Percentiles rank a stretch among this genome's conserved stretches.
Conservation (phyloP, 225 moss, liverwort and hornwort genomes). For the Pleurozium schreberi region DNA sequence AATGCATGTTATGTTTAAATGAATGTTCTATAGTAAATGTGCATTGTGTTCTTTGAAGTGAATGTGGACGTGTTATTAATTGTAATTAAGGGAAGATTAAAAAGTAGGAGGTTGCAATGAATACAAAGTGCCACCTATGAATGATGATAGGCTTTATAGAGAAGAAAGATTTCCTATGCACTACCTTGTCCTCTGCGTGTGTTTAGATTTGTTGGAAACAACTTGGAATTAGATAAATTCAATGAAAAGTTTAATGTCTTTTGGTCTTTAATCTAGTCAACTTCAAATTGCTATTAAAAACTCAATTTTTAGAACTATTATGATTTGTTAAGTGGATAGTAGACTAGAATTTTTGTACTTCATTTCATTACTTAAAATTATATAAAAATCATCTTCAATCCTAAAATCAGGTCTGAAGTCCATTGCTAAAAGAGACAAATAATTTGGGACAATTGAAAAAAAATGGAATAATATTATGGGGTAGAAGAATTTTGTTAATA, state of each 20-base stretch:
- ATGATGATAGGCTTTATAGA: not conserved
- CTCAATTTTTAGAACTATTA: not conserved
- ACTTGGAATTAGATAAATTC: not conserved
- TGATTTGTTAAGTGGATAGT: no score
- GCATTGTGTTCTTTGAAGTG: not conserved
- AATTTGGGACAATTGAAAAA: not conserved
- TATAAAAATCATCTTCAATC: not conserved
- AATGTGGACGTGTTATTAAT: not conserved
- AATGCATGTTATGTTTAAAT: not conserved
- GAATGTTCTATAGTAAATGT: not conserved
- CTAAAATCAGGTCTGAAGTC: not conserved
- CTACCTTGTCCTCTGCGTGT: rapidly evolving
- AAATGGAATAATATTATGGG: not conserved
- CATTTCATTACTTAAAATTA: not conserved
- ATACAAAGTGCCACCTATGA: not conserved
- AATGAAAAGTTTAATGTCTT: not conserved
- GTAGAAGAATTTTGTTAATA: no score
- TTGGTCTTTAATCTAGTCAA: not conserved
- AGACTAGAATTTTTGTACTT: not conserved
- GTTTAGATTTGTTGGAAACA: rapidly evolving
- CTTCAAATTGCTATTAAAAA: not conserved
- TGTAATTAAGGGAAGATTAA: rapidly evolving
- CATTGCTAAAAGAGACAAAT: not conserved
- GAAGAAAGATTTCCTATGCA: not conserved
- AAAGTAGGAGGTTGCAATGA: not conserved